Conservation (phyloP, 139 green algal species). For the Spirogloea muscicola region DNA sequence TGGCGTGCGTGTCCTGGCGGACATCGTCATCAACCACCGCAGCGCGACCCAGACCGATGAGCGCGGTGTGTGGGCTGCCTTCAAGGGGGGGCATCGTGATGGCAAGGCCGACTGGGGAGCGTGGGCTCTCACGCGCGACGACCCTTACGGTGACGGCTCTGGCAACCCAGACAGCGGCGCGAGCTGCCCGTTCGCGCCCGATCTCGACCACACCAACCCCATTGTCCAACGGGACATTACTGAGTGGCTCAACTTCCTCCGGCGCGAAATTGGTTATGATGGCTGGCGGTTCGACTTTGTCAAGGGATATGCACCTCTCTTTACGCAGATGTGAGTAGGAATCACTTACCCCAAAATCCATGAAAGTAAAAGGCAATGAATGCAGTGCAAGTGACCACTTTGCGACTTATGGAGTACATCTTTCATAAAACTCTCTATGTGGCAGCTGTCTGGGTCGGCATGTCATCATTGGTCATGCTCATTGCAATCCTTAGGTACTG, state of each 20-base stretch:
- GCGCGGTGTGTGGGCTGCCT: conserved; percentile 25
- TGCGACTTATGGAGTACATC: too few relatives aligned
- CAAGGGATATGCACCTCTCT: conserved; percentile 60
- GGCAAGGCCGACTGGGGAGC: conserved; percentile 8
- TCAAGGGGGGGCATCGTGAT: conserved; percentile 2
- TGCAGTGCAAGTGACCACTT: too few relatives aligned
- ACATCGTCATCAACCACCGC: conserved; percentile 62
- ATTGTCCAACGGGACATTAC: conserved; percentile 49
- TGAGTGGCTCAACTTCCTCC: neutral
- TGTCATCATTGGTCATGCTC: too few relatives aligned
- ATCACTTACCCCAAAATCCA: too few relatives aligned
- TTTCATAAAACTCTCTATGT: too few relatives aligned
- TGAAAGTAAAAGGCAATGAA: too few relatives aligned
- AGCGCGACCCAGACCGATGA: too few relatives aligned
- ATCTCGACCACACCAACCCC: conserved; percentile 80
- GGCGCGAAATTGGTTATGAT: neutral
- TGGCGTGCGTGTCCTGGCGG: conserved; percentile 31
- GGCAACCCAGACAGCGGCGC: conserved; percentile 47
- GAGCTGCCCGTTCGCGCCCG: conserved; percentile 67
- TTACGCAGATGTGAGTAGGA: too few relatives aligned
- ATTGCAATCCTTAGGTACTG: too few relatives aligned
- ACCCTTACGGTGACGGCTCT: conserved; percentile 39
- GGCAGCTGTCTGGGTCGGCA: too few relatives aligned
- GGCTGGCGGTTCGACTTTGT: conserved; percentile 66
- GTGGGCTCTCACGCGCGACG: conserved; percentile 1